These are phyloP conservation scores for Neurospora sp. DNA, from an alignment of 495 filamentous ascomycete species.

Conservation along the genomic window DNA sequence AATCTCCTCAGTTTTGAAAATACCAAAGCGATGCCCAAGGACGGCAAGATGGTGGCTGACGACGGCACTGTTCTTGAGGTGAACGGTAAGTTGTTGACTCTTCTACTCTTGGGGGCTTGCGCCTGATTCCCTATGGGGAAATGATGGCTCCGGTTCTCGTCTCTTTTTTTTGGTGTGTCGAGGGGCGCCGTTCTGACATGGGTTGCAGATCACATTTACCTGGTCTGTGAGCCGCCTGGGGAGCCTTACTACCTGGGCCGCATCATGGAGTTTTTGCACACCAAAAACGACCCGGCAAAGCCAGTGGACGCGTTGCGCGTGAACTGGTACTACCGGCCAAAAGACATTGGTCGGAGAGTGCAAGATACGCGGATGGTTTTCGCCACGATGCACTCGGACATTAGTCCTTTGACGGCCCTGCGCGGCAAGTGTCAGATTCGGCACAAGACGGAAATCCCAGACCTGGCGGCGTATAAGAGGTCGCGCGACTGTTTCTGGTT, in stretches of 20 bases:
- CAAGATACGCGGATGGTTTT: constrained; percentile 83
- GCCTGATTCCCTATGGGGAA: background rate
- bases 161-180: constrained; percentile 5
- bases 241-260: constrained; percentile 96
- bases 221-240: constrained; percentile 93
- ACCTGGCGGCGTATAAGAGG: constrained; percentile 77
- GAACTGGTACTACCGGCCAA: constrained; percentile 97
- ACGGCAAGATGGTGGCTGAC: constrained; percentile 77
- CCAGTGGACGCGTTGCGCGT: constrained; percentile 81
- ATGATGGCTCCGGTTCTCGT: background rate
- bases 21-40: constrained; percentile 53
- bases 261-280: constrained; percentile 94
- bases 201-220: constrained; percentile 81
- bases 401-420: constrained; percentile 80
- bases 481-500: constrained; percentile 85
- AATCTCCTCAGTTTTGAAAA: constrained; percentile 86
- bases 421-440: constrained; percentile 85
- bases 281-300: constrained; percentile 57
- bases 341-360: constrained; percentile 86
- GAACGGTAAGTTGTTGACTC: constrained; percentile 58
- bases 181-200: constrained; percentile 17
- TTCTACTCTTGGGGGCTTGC: background rate
- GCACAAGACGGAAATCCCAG: constrained; percentile 76
- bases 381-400: constrained; percentile 97
- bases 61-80: constrained; percentile 75